Conservation (phyloP, 2,329 filamentous ascomycete species). For the Lachnellula willkommii region DNA sequence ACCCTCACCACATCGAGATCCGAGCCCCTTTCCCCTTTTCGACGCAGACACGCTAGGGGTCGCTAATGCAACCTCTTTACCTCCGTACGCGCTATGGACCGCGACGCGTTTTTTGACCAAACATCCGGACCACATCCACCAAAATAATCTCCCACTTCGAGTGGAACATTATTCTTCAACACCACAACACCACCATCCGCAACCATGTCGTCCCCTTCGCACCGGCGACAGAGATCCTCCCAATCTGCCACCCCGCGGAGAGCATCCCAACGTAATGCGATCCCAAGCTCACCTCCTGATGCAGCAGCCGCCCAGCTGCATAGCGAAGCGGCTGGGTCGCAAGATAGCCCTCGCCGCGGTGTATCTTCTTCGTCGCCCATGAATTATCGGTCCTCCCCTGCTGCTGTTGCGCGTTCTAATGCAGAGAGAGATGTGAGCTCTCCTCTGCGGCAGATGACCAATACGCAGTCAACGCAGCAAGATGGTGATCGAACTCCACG, state of each 20-base stretch:
- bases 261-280: constrained; percentile 50
- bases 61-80: constrained; percentile 15
- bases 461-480: constrained; percentile 47
- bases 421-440: constrained; percentile 48
- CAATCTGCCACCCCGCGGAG: constrained; percentile 52
- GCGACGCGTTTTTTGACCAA: constrained; percentile 10
- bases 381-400: constrained; percentile 64
- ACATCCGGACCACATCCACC: neutral
- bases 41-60: constrained; percentile 6
- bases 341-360: constrained; percentile 37
- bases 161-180: neutral
- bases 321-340: constrained; percentile 32
- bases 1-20: neutral
- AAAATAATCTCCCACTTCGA: constrained; percentile 1
- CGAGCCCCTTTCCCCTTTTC: neutral
- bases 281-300: constrained; percentile 44
- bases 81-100: constrained; percentile 11
- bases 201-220: constrained; percentile 57
- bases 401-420: constrained; percentile 35
- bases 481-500: constrained; percentile 67
- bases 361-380: constrained; percentile 76
- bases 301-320: constrained; percentile 32
- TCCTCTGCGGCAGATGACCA: constrained; percentile 53
- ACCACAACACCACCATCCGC: constrained; percentile 1
- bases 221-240: constrained; percentile 51